phyloP scores from a whole-genome alignment of 768 basidiomycete genomes.

The Rhodotorula babjevae region DNA sequence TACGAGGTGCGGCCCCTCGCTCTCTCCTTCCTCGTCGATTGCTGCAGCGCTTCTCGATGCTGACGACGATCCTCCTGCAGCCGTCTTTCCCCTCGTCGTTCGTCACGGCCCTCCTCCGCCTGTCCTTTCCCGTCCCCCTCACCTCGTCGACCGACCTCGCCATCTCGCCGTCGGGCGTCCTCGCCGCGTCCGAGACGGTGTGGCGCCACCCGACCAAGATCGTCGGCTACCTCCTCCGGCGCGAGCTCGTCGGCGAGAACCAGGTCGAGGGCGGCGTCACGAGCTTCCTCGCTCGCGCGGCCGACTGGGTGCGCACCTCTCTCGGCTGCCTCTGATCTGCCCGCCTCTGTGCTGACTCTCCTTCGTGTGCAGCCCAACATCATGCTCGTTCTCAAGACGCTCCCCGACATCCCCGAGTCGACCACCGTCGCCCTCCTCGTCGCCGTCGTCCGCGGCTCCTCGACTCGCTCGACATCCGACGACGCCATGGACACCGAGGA shows the following conservation, averaged over 20 bases:
- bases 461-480: neutral
- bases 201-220: constrained; percentile 27
- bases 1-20: constrained; percentile 16
- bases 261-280: constrained; percentile 31
- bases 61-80: neutral
- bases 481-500: constrained; percentile 15
- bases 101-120: constrained; percentile 34
- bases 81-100: constrained; percentile 34
- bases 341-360: neutral
- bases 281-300: constrained; percentile 27
- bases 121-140: constrained; percentile 31
- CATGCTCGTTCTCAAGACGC: constrained; percentile 18
- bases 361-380: constrained; percentile 11
- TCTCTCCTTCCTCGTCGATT: neutral
- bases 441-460: constrained; percentile 4
- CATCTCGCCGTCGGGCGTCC: neutral
- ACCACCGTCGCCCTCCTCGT: constrained; percentile 32
- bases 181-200: neutral
- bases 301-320: constrained; percentile 22
- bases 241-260: constrained; percentile 34
- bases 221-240: constrained; percentile 27
- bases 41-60: too few relatives aligned
- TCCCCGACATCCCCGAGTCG: constrained; percentile 34
- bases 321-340: too few relatives aligned
- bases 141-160: constrained; percentile 12